Base-by-base conservation (phyloP, 257 asterid species). In the Solanum tarapatanum region DNA sequence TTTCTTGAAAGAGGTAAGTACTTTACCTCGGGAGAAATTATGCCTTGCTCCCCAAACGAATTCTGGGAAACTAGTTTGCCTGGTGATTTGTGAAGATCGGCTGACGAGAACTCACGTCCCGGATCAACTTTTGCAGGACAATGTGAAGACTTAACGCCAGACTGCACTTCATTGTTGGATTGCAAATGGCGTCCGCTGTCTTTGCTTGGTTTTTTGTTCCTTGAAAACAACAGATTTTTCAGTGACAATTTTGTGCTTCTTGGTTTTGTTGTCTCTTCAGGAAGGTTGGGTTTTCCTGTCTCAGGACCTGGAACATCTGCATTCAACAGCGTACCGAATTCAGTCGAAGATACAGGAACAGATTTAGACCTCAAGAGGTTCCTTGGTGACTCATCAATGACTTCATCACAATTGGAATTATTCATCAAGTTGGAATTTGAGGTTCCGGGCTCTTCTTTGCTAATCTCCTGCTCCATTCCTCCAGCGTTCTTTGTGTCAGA, bases 301-400 rank as follows among this genome's bases (percentile, higher is more conserved):
- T 51, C 92, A 37, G 89, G 90, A 87, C 89, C 91, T 36, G 91
- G 75, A 87, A 82, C 43, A 12, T 91, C 91, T n/a, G 87, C 86
- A 83, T 86, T 90, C 83, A 90, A 88, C 88, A 90, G 91, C 39
- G 89, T 87, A 76, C 93, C 97, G 35, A 90, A 91, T 85, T 85
- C 91, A 8, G 92, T 89, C 36, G 97, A 93, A 84, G 96, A 94
- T 86, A 93, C 96, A 68, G 99, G 99, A 68, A 94, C 91, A 88
- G 98, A 97, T 90, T 97, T 97, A 33, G 98, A 95, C 92, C 98
- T 93, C 86, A 87, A 88, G 60, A 97, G 94, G 86, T 92, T 94
- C 91, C 92, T 87, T 24, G 95, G 90, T 48, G 96, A 91, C 87
- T 89, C 84, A 88, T 91, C 91, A 58, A 84, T 69, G 73, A 19